A percentile compares a stretch with the other conserved stretches of the same genome.
Evolutionary conservation across 1,284 basidiomycete species (phyloP).

Genomic region (Austroboletus niveus): DNA sequence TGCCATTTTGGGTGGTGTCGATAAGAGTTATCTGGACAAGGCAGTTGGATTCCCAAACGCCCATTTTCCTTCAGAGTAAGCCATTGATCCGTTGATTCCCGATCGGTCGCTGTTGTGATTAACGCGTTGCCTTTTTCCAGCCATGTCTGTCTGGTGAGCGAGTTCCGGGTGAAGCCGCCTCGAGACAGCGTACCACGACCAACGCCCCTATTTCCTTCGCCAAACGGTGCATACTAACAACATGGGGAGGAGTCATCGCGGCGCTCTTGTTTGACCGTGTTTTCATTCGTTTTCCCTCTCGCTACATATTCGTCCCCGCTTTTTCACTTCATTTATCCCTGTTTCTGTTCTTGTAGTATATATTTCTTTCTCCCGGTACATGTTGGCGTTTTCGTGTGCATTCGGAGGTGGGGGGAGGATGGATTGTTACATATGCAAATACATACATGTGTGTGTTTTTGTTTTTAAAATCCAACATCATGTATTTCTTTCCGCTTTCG

Average conservation of each 20-base stretch:
- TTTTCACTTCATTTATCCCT: slow-evolving; percentile 28
- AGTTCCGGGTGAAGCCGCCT: slow-evolving; percentile 75
- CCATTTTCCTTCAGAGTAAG: slow-evolving; percentile 94
- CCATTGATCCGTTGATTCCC: slow-evolving; percentile 26
- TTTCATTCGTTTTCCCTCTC: neutral
- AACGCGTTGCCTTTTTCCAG: slow-evolving; percentile 37
- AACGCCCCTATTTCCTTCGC: slow-evolving; percentile 25
- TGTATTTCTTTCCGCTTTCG: slow-evolving; percentile 2
- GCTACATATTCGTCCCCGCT: slow-evolving; percentile 11
- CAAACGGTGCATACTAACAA: slow-evolving; percentile 22
- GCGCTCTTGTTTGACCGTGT: neutral
- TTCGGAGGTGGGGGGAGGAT: slow-evolving; percentile 12
- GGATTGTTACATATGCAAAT: slow-evolving; percentile 22
- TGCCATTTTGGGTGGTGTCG: slow-evolving; percentile 87
- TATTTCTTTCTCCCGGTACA: slow-evolving; percentile 26
- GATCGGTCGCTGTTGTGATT: neutral
- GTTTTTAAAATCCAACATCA: slow-evolving; percentile 15
- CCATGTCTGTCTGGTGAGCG: slow-evolving; percentile 63
- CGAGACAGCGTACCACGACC: slow-evolving; percentile 42
- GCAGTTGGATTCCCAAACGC: slow-evolving; percentile 96
- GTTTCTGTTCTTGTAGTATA: slow-evolving; percentile 34
- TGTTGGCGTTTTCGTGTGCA: slow-evolving; percentile 22
- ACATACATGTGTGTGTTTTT: slow-evolving; percentile 15
- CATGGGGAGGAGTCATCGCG: neutral
- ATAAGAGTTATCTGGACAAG: slow-evolving; percentile 83